Evolutionary conservation across 2,329 filamentous ascomycete species (phyloP), one percentile per base, ranked within the genome.

Genomic region (Paraphoma sp.): DNA sequence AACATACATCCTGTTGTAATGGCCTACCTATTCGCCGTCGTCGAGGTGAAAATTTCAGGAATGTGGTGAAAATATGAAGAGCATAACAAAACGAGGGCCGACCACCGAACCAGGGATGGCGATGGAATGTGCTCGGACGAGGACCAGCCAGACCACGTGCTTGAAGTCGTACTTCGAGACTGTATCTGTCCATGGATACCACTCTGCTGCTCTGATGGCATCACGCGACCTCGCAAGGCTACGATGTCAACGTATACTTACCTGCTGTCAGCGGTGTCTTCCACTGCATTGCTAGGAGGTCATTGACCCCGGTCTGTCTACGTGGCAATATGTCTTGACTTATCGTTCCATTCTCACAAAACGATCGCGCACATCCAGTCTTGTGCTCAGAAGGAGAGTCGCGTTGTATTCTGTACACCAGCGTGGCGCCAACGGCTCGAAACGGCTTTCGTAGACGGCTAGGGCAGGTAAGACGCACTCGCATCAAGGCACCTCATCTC

Each of bases 21-120:
- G 62, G 49, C 57, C 53, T 51, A 61, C 68, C 59, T 72, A 72
- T 67, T 64, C 51, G 56, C 45, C 56, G 74, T 78, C 65, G 73
- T 71, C 73, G 68, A 60, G 73, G 71, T 47, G 68, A 72, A 69
- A 58, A 29, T 45, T 54, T 17, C 30, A 62, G 75, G 76, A 78
- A 79, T 78, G 76, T 57, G 61, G 60, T 44, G 12, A 54, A 57
- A 67, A 71, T 59, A 72, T 71, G 68, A 59, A 62, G 55, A 58
- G 59, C 60, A 70, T 67, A 69, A 71, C 64, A 71, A 68, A 45
- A 51, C 2, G 9, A 36, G 6, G 33, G 6, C 33, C 33, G 41
- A 48, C 28, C 45, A 43, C 49, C 45, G 48, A 66, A 60, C 58
- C 68, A 71, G 69, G 68, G 68, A 65, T 65, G 31, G 44, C 40